A percentile compares a stretch with the other conserved stretches of the same genome.
Conservation (phyloP, 805 yeast genomes). For the Wickerhamomyces queroliae region DNA sequence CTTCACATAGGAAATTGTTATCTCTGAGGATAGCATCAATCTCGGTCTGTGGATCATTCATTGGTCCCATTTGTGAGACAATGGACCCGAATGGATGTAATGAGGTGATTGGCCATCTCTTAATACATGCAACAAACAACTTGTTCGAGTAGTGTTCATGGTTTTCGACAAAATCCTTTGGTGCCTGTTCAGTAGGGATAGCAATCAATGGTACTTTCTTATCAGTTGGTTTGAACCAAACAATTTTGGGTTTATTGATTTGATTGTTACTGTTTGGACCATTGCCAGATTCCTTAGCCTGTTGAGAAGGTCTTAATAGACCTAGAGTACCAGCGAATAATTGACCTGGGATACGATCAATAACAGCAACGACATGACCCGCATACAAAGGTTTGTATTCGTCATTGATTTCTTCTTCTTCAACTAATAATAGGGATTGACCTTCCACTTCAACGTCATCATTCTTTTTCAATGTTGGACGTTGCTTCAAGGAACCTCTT, state of each 20-base stretch:
- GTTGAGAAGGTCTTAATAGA: conserved; percentile 90
- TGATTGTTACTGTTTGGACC: conserved; percentile 13
- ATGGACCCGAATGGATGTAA: conserved; percentile 96
- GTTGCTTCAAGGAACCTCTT: conserved; percentile 85
- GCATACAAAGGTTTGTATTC: conserved; percentile 92
- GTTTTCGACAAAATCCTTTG: conserved; percentile 89
- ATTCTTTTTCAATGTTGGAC: conserved; percentile 95
- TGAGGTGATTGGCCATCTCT: conserved; percentile 99
- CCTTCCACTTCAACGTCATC: conserved; percentile 99
- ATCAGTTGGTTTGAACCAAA: conserved; percentile 98
- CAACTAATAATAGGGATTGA: conserved; percentile 83
- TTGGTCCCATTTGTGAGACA: conserved; percentile 78
- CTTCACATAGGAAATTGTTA: conserved; percentile 76
- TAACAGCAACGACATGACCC: conserved; percentile 97
- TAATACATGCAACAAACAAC: conserved; percentile 89
- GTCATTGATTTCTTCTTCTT: conserved; percentile 93
- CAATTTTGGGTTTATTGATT: conserved; percentile 74
- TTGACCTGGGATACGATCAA: conserved; percentile 96
- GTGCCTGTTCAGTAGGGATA: conserved; percentile 97
- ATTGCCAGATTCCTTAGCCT: conserved; percentile 60
- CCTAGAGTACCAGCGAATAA: conserved; percentile 93
- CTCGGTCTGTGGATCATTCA: conserved; percentile 73
- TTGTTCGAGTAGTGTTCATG: conserved; percentile 78
- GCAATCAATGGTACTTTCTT: conserved; percentile 97
- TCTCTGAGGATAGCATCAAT: conserved; percentile 86